Conservation (phyloP, 2,329 filamentous ascomycete genomes). For the Fusarium dimerum region DNA sequence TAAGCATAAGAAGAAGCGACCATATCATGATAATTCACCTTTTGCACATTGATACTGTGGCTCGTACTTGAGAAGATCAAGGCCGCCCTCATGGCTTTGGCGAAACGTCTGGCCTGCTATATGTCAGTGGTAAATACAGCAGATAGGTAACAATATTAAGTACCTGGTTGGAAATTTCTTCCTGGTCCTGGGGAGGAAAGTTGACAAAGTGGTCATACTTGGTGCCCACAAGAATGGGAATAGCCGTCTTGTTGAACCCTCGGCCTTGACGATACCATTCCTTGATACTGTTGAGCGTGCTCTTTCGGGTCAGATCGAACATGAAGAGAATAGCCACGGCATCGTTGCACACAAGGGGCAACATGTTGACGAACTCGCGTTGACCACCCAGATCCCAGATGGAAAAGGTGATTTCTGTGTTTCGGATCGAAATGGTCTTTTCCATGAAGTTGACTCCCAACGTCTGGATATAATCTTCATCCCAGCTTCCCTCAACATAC, state of each 20-base stretch:
- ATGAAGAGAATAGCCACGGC: slow-evolving; percentile 99
- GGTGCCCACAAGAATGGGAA: slow-evolving; percentile 93
- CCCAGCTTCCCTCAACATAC: slow-evolving; percentile 98
- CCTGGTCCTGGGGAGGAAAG: slow-evolving; percentile 94
- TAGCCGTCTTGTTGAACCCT: slow-evolving; percentile 99
- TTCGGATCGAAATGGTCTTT: slow-evolving; percentile 98
- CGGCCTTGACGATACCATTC: slow-evolving; percentile 98
- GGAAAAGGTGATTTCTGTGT: slow-evolving; percentile 98
- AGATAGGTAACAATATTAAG: slow-evolving; percentile 7
- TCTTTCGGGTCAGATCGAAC: slow-evolving; percentile 98
- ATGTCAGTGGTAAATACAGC: slow-evolving; percentile 7
- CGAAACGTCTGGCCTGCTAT: slow-evolving; percentile 84
- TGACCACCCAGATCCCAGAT: slow-evolving; percentile 99
- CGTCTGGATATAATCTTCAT: slow-evolving; percentile 99
- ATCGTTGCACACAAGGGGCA: slow-evolving; percentile 98
- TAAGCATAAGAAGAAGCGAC: slow-evolving; percentile 8
- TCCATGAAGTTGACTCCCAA: slow-evolving; percentile 99
- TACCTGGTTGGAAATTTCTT: slow-evolving; percentile 97
- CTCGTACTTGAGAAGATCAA: slow-evolving; percentile 98
- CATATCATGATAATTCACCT: slow-evolving; percentile 53
- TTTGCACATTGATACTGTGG: slow-evolving; percentile 99
- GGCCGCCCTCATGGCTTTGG: slow-evolving; percentile 96
- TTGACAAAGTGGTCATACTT: slow-evolving; percentile 99
- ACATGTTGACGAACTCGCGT: slow-evolving; percentile 99
- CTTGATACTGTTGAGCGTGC: slow-evolving; percentile 98